These are phyloP conservation scores for Penicillium sp. DNA, from an alignment of 2,329 filamentous ascomycete species.

Conservation along the genomic window DNA sequence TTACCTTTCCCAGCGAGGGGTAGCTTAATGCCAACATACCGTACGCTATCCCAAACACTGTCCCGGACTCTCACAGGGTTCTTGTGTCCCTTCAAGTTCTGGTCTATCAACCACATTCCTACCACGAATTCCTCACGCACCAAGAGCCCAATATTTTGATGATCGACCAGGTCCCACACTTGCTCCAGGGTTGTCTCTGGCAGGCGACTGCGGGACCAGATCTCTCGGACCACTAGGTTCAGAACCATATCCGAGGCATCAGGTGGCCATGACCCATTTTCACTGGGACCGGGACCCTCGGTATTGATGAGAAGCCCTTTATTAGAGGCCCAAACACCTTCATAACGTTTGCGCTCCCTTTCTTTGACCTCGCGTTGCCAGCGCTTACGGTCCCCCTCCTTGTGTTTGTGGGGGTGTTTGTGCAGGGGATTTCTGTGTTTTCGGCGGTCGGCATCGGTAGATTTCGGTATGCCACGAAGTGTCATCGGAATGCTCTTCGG, in stretches of 20 bases:
- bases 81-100: slow-evolving; percentile 48
- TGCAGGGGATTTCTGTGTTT: slow-evolving; percentile 39
- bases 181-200: slow-evolving; percentile 40
- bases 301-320: slow-evolving; percentile 39
- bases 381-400: slow-evolving; percentile 48
- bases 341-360: slow-evolving; percentile 48
- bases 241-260: slow-evolving; percentile 40
- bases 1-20: not conserved
- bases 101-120: slow-evolving; percentile 52
- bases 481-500: slow-evolving; percentile 42
- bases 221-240: slow-evolving; percentile 49
- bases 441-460: slow-evolving; percentile 32
- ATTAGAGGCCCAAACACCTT: slow-evolving; percentile 53
- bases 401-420: slow-evolving; percentile 49
- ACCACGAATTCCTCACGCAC: slow-evolving; percentile 50
- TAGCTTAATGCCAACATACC: slow-evolving; percentile 40
- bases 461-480: slow-evolving; percentile 39
- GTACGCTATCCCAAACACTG: slow-evolving; percentile 49
- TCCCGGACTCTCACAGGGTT: slow-evolving; percentile 45
- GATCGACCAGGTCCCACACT: slow-evolving; percentile 49
- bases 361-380: slow-evolving; percentile 47
- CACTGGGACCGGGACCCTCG: slow-evolving; percentile 2
- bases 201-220: slow-evolving; percentile 49
- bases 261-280: slow-evolving; percentile 21
- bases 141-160: slow-evolving; percentile 37